These are phyloP conservation scores for Acer yangbiense DNA, from an alignment of 345 rosid genomes.

Conservation along the genomic window DNA sequence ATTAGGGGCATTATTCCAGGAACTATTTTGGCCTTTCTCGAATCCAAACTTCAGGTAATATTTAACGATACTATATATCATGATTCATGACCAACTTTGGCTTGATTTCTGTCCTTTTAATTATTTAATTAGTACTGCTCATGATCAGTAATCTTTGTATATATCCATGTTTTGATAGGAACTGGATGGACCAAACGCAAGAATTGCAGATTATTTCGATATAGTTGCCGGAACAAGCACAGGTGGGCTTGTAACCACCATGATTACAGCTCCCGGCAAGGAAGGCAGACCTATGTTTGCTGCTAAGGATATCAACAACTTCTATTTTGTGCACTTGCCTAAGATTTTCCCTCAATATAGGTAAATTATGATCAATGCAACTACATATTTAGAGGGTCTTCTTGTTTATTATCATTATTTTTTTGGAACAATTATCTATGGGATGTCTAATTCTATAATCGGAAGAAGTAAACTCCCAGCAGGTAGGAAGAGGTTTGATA, in stretches of 20 bases:
- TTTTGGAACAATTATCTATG: no score
- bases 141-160: no score
- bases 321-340: slow-evolving; percentile 12
- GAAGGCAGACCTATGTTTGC: slow-evolving; percentile 10
- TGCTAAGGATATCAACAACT: slow-evolving; percentile 21
- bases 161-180: not conserved
- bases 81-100: no score
- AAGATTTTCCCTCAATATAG: slow-evolving; percentile 22
- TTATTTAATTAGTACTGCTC: no score
- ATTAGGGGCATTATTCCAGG: slow-evolving; percentile 30
- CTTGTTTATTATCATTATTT: no score
- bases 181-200: slow-evolving; percentile 12
- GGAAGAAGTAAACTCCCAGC: no score
- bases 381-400: no score
- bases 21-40: slow-evolving; percentile 16
- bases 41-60: slow-evolving; percentile 16
- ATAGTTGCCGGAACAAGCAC: slow-evolving; percentile 22
- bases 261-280: slow-evolving; percentile 11
- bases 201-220: slow-evolving; percentile 20
- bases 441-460: no score
- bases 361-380: slow-evolving; percentile 1
- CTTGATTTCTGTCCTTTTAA: no score
- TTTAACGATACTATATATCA: no score
- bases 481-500: no score
- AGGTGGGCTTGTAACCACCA: slow-evolving; percentile 15